phyloP scores from a whole-genome alignment of 2,329 filamentous ascomycete species.

The Paracoccidioides brasiliensis region DNA sequence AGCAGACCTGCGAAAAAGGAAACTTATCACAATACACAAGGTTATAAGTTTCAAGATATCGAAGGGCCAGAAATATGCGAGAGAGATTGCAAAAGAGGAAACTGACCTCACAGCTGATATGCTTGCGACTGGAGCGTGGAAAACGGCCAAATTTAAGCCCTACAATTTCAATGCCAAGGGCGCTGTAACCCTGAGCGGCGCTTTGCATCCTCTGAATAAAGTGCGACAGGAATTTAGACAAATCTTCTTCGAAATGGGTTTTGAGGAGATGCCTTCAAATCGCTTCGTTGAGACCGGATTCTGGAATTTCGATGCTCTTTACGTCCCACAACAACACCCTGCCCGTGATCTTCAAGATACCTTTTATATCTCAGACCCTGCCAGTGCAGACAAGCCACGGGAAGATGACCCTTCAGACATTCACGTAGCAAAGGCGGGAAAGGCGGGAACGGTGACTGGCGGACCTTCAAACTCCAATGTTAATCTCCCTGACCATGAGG shows the following conservation, averaged over 20 bases:
- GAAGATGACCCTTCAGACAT: constrained; percentile 38
- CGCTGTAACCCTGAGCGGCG: constrained; percentile 35
- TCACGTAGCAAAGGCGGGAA: constrained; percentile 26
- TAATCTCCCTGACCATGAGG: constrained; percentile 53
- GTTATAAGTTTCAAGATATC: constrained; percentile 68
- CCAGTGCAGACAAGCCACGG: constrained; percentile 54
- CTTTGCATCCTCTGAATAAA: constrained; percentile 61
- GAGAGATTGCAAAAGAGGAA: constrained; percentile 81
- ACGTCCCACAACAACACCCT: constrained; percentile 94
- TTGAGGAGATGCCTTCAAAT: constrained; percentile 94
- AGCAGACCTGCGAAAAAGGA: constrained; percentile 79
- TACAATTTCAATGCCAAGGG: constrained; percentile 66
- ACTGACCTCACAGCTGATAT: constrained; percentile 93
- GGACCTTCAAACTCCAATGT: constrained; percentile 34
- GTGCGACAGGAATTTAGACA: constrained; percentile 90
- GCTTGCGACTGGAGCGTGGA: constrained; percentile 76
- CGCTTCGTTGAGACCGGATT: constrained; percentile 92
- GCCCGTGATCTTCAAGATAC: constrained; percentile 96
- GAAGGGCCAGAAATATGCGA: constrained; percentile 79
- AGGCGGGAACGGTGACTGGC: constrained; percentile 32
- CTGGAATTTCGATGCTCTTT: constrained; percentile 98
- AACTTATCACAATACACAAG: constrained; percentile 74
- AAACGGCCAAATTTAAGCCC: constrained; percentile 76
- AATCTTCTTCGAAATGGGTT: constrained; percentile 99
- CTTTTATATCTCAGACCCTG: constrained; percentile 92